A percentile compares a stretch with the other conserved stretches of the same genome.
Evolutionary conservation across 2,329 filamentous ascomycete genomes (phyloP).

Genomic region (Clarireedia homoeocarpa): DNA sequence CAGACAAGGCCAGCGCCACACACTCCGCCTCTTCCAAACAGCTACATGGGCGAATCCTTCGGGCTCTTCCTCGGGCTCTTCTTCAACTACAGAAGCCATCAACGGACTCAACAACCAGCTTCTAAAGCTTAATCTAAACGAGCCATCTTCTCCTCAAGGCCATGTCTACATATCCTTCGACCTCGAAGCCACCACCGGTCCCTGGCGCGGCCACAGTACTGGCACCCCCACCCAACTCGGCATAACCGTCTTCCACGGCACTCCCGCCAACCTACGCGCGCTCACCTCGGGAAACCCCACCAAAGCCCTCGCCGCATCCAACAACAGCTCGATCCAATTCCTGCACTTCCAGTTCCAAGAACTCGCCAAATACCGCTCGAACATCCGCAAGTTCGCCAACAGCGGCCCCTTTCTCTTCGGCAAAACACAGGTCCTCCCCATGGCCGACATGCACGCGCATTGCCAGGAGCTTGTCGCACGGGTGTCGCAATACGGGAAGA

Average conservation of each 20-base stretch:
- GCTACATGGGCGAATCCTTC: too few relatives aligned
- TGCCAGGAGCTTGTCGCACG: background rate
- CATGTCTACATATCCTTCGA: background rate
- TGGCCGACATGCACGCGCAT: background rate
- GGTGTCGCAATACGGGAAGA: background rate
- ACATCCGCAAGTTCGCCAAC: background rate
- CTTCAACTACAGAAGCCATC: background rate
- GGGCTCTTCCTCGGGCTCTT: too few relatives aligned
- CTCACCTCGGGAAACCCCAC: background rate
- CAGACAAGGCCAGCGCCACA: too few relatives aligned
- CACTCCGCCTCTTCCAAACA: too few relatives aligned
- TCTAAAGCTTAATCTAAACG: background rate
- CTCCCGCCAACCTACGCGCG: background rate
- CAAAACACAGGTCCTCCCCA: background rate
- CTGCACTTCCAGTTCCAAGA: background rate
- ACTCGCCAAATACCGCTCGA: background rate
- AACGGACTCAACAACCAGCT: background rate
- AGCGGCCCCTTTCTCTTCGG: background rate
- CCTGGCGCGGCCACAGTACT: background rate
- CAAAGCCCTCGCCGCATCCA: background rate
- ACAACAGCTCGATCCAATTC: background rate
- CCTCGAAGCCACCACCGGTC: background rate
- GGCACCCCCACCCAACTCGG: background rate
- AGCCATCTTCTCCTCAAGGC: background rate
- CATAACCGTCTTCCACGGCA: background rate